Conservation (phyloP, 1,284 basidiomycete species). For the Tilletia horrida region DNA sequence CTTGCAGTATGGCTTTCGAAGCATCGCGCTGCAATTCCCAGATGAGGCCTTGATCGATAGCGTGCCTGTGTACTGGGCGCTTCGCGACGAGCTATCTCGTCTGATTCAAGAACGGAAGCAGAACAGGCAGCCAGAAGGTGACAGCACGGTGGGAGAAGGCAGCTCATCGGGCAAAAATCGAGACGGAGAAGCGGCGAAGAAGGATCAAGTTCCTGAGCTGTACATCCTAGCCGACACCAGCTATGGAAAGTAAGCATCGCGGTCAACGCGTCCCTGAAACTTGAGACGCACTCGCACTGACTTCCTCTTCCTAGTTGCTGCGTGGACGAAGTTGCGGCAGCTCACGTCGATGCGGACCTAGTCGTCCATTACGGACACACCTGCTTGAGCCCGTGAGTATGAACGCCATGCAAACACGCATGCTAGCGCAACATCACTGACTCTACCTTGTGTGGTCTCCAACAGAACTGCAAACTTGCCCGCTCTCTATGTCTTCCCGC, state of each 20-base stretch:
- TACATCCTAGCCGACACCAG: constrained; percentile 95
- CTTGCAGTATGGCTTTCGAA: constrained; percentile 25
- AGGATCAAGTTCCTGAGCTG: constrained; percentile 58
- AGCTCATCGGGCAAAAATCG: not conserved
- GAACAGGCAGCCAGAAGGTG: not conserved
- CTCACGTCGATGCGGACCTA: constrained; percentile 86
- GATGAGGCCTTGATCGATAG: constrained; percentile 86
- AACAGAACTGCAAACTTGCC: constrained; percentile 72
- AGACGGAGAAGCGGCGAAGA: not conserved
- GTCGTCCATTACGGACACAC: constrained; percentile 96
- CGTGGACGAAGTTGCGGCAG: constrained; percentile 91
- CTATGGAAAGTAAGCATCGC: constrained; percentile 74
- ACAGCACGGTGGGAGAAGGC: constrained; percentile 32
- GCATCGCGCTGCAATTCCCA: constrained; percentile 81
- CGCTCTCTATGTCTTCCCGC: constrained; percentile 79
- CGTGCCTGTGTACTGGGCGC: constrained; percentile 74
- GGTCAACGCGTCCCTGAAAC: not conserved
- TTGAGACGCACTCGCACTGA: not conserved
- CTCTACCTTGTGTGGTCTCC: constrained; percentile 1
- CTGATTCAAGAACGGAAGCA: constrained; percentile 33
- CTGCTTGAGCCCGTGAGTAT: constrained; percentile 66
- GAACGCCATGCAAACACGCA: not conserved
- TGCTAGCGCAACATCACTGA: not conserved
- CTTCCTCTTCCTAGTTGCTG: constrained; percentile 68
- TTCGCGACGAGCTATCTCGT: constrained; percentile 62